These are phyloP conservation scores for Kwoniella mangroviensis DNA, from an alignment of 768 basidiomycete genomes.

Conservation along the genomic window DNA sequence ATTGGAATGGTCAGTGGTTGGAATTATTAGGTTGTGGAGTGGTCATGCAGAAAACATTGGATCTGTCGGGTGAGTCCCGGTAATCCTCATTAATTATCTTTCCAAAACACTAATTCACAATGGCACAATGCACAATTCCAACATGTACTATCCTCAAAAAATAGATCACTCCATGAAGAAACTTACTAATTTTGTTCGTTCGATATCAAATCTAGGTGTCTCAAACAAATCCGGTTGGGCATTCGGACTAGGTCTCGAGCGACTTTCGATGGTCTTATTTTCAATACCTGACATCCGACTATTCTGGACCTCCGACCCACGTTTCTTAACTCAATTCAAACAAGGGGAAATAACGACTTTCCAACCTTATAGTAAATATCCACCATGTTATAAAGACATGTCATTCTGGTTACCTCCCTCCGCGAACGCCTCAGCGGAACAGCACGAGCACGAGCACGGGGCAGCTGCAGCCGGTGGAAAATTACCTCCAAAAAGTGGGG, in stretches of 20 bases:
- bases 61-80: conserved; percentile 72
- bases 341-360: conserved; percentile 75
- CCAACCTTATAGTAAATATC: conserved; percentile 90
- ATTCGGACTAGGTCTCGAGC: conserved; percentile 93
- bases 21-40: conserved; percentile 95
- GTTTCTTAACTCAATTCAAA: conserved; percentile 86
- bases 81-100: background rate
- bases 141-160: background rate
- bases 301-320: conserved; percentile 89
- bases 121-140: background rate
- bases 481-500: conserved; percentile 50
- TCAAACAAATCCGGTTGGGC: conserved; percentile 87
- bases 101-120: background rate
- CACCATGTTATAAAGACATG: conserved; percentile 89
- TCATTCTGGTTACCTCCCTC: conserved; percentile 80
- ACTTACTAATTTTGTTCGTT: too few relatives aligned
- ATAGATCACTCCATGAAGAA: too few relatives aligned
- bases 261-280: conserved; percentile 97
- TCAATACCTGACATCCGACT: conserved; percentile 96
- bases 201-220: conserved; percentile 62
- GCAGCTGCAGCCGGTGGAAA: conserved; percentile 10
- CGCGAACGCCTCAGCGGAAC: background rate
- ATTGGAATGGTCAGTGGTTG: conserved; percentile 94
- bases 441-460: too few relatives aligned
- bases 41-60: conserved; percentile 82